Evolutionary conservation across 108 stramenopile genomes (phyloP), one percentile per base, ranked within the genome.

Genomic region (Mediolabrus comicus): DNA sequence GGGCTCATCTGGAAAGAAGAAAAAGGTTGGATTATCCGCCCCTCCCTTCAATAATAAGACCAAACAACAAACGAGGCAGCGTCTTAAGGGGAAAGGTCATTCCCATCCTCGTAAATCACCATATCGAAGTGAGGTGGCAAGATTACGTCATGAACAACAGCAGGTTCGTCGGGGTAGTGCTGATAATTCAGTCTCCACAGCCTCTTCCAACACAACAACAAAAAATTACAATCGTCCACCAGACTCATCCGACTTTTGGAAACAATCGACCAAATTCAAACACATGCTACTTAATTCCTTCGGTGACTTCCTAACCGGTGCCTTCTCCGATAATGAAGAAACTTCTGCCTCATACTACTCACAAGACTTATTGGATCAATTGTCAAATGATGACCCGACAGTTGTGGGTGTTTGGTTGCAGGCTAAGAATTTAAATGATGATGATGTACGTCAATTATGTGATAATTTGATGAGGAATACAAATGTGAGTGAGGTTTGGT

Each of bases 271-370:
- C 13, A 69, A 59, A 59, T 28, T 77, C 25, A 77, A 77, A 56
- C 63, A 77, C 35, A 27, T 56, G 33, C 17, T 77, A 8, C 53
- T 77, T 5, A 43, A 41, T 8, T 77, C 69, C 0, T 12, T 77
- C 0, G 69, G 69, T 1, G 76, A 77, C 28, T 77, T 77, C 22
- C 51, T 77, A 5, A 77, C 68, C 33, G 30, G 49, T 12, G 76
- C 69, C 11, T 77, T 77, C 30, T 69, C 68, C 38, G 76, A 77
- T 32, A 64, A 77, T 38, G 76, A 77, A 41, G 76, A 77, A 64
- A 46, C 53, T 3, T 59, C 63, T 0, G 69, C 64, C 1, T 70
- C 69, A 31, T 77, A 70, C 59, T 77, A 58, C 34, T 70, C 69
- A 34, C 62, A 61, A 32, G 76, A 70, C 3, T 65, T 77, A 26